Base-by-base conservation (phyloP, 208 protist genomes). In the Lotmaria passim region DNA sequence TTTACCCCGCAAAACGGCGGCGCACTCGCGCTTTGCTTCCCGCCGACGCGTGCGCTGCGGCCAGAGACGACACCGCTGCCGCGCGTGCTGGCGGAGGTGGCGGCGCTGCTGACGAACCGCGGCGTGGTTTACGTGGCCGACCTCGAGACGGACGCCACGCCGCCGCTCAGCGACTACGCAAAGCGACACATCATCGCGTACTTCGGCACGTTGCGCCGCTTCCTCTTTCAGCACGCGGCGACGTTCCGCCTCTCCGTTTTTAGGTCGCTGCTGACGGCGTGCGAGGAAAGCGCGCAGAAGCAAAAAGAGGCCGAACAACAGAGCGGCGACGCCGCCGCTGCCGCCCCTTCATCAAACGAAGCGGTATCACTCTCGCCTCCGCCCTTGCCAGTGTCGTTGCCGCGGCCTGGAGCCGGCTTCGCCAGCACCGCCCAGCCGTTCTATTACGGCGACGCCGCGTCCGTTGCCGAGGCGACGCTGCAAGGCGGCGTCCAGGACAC, bases 1-100 rank as follows among this genome's bases (percentile, higher is more conserved):
- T 91, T 88, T 60, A 74, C 85, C 14, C 70, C 82, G 33, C 58
- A 73, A 17, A 64, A 72, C 1, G 85, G 78, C 48, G 81, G 81
- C 7, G 75, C 23, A 4, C 58, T 87, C 6, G 52, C 61, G 52
- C 56, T 64, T 23, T 21, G 55, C 47, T 38, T 34, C 41, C 70
- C 56, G 3, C 62, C 51, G 5, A 23, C 23, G 17, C 59, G 63
- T 23, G 41, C 57, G 19, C 52, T 78, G 30, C 56, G 51, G 1
- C 30, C 10, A 34, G 64, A 72, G 28, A 78, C 63, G 30, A 78
- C 63, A 30, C 72, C 72, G 41, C 50, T 71, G 72, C 73, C 73
- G 19, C 47, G 38, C 7, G 73, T 59, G n/a, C 19, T 69, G 38
- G 47, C 59, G 10, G 59, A 71, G 57, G 50, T 78, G 50, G 11